These are phyloP conservation scores for Akanthomyces uredinophilus DNA, from an alignment of 2,329 filamentous ascomycete species.

Conservation along the genomic window DNA sequence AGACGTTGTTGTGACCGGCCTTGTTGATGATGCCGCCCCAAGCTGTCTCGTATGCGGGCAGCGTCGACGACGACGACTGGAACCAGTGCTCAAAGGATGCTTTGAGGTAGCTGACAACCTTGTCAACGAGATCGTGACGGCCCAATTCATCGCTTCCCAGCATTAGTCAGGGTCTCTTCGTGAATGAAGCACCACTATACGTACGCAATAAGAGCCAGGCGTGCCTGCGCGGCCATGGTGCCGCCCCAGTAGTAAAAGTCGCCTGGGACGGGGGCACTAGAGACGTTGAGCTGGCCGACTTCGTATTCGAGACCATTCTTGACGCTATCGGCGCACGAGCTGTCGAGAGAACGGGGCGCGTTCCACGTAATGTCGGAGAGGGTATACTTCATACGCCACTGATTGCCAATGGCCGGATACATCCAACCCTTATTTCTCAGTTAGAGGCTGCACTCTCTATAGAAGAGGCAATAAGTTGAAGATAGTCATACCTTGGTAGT, in stretches of 20 bases:
- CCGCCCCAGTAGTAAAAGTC: conserved; percentile 24
- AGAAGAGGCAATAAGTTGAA: not conserved
- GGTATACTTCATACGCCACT: conserved; percentile 21
- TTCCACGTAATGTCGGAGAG: conserved; percentile 21
- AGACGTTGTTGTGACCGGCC: conserved; percentile 18
- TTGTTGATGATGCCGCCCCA: conserved; percentile 24
- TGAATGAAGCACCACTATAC: not conserved
- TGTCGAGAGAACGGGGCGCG: conserved; percentile 20
- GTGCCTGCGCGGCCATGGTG: conserved; percentile 19
- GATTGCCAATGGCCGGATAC: conserved; percentile 21
- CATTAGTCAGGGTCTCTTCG: not conserved
- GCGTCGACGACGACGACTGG: conserved; percentile 15
- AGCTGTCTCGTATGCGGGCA: conserved; percentile 21
- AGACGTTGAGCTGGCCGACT: conserved; percentile 17
- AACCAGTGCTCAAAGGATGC: conserved; percentile 23
- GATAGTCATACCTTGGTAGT: conserved; percentile 20
- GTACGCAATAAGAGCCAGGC: conserved; percentile 23
- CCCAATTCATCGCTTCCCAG: conserved; percentile 19
- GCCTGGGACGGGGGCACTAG: conserved; percentile 18
- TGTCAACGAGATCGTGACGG: conserved; percentile 19
- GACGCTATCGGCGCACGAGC: conserved; percentile 19
- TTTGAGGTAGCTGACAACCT: conserved; percentile 20
- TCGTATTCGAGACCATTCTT: conserved; percentile 22
- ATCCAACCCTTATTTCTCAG: conserved; percentile 19
- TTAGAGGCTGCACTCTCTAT: not conserved